phyloP scores from a whole-genome alignment of 2,329 filamentous ascomycete genomes.

The Sclerotinia nivalis region DNA sequence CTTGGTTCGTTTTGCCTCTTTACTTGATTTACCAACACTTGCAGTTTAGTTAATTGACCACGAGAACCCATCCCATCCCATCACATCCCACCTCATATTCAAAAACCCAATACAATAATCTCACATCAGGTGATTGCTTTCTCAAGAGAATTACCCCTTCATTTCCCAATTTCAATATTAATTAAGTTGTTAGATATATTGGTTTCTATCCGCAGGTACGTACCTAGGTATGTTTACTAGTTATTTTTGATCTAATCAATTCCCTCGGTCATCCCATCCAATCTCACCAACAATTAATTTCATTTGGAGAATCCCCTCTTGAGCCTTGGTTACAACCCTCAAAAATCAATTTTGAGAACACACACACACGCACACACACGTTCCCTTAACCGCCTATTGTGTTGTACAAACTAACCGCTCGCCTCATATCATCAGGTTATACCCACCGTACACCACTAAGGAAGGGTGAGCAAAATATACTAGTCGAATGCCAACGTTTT shows the following conservation, averaged over 20 bases:
- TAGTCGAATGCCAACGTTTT: not conserved
- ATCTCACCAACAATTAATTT: not conserved
- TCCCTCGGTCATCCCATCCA: not conserved
- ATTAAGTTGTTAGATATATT: not conserved
- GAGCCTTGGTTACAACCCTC: not conserved
- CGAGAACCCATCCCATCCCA: not conserved
- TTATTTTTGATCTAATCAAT: not conserved
- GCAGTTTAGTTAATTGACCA: not conserved
- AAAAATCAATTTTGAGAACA: not conserved
- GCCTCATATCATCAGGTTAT: not conserved
- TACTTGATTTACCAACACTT: not conserved
- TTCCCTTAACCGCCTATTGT: not conserved
- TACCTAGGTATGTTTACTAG: not conserved
- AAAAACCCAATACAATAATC: not conserved
- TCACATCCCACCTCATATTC: not conserved
- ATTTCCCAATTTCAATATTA: not conserved
- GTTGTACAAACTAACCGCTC: constrained; percentile 4
- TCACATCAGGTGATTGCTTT: constrained; percentile 4
- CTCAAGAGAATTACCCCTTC: not conserved
- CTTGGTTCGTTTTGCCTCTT: not conserved
- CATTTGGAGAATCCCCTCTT: not conserved
- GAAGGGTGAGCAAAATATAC: not conserved
- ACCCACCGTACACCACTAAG: not conserved
- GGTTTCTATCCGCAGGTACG: not conserved
- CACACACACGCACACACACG: not conserved